A percentile compares a stretch with the other conserved stretches of the same genome.
Evolutionary conservation across 2,329 filamentous ascomycete genomes (phyloP).

Genomic region (Elsinoe necatrix): DNA sequence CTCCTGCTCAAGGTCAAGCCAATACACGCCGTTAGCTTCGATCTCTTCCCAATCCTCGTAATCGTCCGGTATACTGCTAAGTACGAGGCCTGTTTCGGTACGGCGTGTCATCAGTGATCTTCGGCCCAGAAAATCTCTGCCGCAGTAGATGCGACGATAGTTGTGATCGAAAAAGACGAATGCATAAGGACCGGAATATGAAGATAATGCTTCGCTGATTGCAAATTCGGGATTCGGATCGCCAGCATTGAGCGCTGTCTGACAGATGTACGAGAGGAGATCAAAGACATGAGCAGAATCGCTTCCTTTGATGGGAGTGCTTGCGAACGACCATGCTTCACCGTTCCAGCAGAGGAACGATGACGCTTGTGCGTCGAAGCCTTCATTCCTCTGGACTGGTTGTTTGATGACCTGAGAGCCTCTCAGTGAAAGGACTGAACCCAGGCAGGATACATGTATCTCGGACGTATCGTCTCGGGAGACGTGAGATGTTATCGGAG

Average conservation of each 20-base stretch:
- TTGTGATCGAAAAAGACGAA: slow-evolving; percentile 71
- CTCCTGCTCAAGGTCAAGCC: slow-evolving; percentile 45
- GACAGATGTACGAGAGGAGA: slow-evolving; percentile 38
- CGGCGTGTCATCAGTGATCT: slow-evolving; percentile 62
- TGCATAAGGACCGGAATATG: slow-evolving; percentile 64
- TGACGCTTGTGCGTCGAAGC: slow-evolving; percentile 27
- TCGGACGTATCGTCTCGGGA: background rate
- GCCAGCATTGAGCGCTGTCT: background rate
- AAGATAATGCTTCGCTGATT: slow-evolving; percentile 16
- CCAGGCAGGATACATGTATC: slow-evolving; percentile 56
- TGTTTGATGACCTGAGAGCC: slow-evolving; percentile 64
- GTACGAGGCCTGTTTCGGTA: slow-evolving; percentile 44
- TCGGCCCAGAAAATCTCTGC: slow-evolving; percentile 77
- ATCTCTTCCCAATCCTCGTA: slow-evolving; percentile 63
- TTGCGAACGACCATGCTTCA: slow-evolving; percentile 74
- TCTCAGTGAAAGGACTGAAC: slow-evolving; percentile 85
- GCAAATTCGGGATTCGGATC: background rate
- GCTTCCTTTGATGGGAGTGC: slow-evolving; percentile 56
- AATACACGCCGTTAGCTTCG: slow-evolving; percentile 73
- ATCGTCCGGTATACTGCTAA: slow-evolving; percentile 64
- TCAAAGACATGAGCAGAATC: slow-evolving; percentile 66
- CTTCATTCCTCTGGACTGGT: slow-evolving; percentile 54
- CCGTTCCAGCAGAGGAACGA: slow-evolving; percentile 93
- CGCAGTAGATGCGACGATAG: slow-evolving; percentile 62
- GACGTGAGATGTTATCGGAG: slow-evolving; percentile 1